These are phyloP conservation scores for Metarhizium rileyi DNA, from an alignment of 2,329 filamentous ascomycete species.

Conservation along the genomic window DNA sequence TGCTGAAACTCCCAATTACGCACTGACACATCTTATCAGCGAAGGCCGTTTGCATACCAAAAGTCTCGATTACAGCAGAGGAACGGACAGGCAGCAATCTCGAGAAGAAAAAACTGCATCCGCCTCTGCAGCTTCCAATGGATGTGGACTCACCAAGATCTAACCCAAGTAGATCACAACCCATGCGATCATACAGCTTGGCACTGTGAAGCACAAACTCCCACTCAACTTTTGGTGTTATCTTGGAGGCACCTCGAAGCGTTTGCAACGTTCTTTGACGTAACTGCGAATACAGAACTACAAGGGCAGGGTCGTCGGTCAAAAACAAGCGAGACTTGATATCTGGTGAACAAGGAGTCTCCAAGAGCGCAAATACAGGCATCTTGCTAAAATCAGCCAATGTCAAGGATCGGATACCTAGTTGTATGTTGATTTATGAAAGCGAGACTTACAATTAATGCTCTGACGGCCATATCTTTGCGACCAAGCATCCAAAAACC, in stretches of 20 bases:
- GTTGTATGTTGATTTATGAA: not conserved
- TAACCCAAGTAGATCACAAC: conserved; percentile 80
- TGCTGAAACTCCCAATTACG: conserved; percentile 73
- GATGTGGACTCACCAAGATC: conserved; percentile 54
- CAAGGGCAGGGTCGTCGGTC: conserved; percentile 81
- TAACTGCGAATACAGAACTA: conserved; percentile 80
- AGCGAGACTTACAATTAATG: conserved; percentile 56
- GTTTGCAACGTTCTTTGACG: conserved; percentile 75
- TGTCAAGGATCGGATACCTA: not conserved
- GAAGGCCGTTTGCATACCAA: not conserved
- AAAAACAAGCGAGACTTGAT: conserved; percentile 71
- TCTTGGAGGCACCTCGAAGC: conserved; percentile 71
- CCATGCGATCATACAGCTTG: conserved; percentile 78
- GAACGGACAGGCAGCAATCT: not conserved
- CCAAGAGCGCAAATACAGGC: conserved; percentile 65
- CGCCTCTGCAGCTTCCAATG: not conserved
- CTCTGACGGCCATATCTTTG: conserved; percentile 73
- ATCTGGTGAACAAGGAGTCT: conserved; percentile 57
- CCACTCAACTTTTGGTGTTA: conserved; percentile 74
- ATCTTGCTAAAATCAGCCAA: conserved; percentile 38
- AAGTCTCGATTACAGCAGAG: not conserved
- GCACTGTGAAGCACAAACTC: conserved; percentile 83
- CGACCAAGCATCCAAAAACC: conserved; percentile 84
- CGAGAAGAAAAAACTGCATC: not conserved
- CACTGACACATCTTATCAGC: conserved; percentile 32